Evolutionary conservation across 2,329 filamentous ascomycete species (phyloP), one percentile per base, ranked within the genome.

Genomic region (Colletotrichum tropicale): DNA sequence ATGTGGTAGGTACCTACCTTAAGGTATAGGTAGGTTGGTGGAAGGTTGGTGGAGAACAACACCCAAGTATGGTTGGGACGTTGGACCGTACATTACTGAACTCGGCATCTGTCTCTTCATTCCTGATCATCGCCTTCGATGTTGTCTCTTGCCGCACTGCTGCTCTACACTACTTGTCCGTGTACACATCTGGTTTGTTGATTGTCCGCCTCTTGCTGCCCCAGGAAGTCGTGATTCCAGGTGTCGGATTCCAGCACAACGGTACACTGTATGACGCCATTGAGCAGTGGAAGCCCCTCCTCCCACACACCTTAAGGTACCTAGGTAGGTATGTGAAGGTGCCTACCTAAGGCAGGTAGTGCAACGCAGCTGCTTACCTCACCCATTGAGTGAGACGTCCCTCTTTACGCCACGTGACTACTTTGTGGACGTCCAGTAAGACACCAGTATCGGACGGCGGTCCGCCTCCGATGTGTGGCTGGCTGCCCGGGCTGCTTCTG

Each of bases 241-340:
- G 56, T 55, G 26, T 16, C 3, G 43, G 6, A 52, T 52, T 52
- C n/a, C 43, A 21, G 18, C 28, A 24, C n/a, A 36, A 24, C 21
- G 16, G 21, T 52, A 43, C 38, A 43, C 38, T 43, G 16, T 43
- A 75, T 75, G 73, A 75, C 73, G 73, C 43, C 72, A 73, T 73
- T 8, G 32, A 68, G 32, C 56, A 21, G n/a, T 38, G 16, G 15
- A 48, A 28, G 60, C 67, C 71, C 66, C 48, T 71, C 48, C 34
- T 36, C 24, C 6, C 16, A 26, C 30, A 43, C 13, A 38, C 13
- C 12, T 55, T 55, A 13, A 24, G 21, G n/a, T n/a, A n/a, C n/a
- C n/a, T n/a, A n/a, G n/a, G n/a, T n/a, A n/a, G n/a, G n/a, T n/a
- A n/a, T n/a, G n/a, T n/a, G n/a, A n/a, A 38, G 36, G 36, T 38